These are phyloP conservation scores for Brettanomyces custersianus DNA, from an alignment of 805 yeast species.

Conservation along the genomic window DNA sequence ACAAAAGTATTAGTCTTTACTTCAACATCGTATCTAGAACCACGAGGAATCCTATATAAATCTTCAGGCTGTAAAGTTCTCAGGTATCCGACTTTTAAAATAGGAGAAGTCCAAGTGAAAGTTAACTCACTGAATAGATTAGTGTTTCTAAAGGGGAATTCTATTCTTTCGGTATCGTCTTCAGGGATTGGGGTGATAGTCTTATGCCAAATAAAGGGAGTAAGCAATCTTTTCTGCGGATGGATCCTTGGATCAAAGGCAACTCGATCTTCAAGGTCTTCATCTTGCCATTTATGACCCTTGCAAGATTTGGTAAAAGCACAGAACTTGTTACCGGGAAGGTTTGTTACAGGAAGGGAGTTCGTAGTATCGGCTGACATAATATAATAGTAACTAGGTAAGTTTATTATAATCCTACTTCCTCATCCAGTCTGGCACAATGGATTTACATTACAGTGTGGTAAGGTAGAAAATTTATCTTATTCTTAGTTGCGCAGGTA, in stretches of 20 bases:
- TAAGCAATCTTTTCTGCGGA: constrained; percentile 28
- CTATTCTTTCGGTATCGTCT: constrained; percentile 36
- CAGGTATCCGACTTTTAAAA: constrained; percentile 58
- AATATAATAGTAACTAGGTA: background rate
- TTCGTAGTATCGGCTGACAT: background rate
- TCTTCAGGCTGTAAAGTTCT: constrained; percentile 64
- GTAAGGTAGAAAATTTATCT: no score
- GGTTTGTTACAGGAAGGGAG: background rate
- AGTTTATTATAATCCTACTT: no score
- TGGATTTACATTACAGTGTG: no score
- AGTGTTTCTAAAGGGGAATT: constrained; percentile 34
- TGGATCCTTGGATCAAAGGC: constrained; percentile 13
- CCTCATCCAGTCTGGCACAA: no score
- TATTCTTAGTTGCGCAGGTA: no score
- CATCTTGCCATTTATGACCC: constrained; percentile 5
- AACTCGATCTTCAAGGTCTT: constrained; percentile 11
- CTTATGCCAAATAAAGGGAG: constrained; percentile 23
- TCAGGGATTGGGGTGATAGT: constrained; percentile 45
- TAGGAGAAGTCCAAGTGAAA: constrained; percentile 62
- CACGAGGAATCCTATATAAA: constrained; percentile 38
- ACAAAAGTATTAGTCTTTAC: constrained; percentile 28
- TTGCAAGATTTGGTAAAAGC: background rate
- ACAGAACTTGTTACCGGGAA: constrained; percentile 1
- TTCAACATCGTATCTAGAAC: constrained; percentile 31
- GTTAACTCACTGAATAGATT: constrained; percentile 35